Evolutionary conservation across 2,329 filamentous ascomycete genomes (phyloP).

Genomic region (Colletotrichum endophyticum): DNA sequence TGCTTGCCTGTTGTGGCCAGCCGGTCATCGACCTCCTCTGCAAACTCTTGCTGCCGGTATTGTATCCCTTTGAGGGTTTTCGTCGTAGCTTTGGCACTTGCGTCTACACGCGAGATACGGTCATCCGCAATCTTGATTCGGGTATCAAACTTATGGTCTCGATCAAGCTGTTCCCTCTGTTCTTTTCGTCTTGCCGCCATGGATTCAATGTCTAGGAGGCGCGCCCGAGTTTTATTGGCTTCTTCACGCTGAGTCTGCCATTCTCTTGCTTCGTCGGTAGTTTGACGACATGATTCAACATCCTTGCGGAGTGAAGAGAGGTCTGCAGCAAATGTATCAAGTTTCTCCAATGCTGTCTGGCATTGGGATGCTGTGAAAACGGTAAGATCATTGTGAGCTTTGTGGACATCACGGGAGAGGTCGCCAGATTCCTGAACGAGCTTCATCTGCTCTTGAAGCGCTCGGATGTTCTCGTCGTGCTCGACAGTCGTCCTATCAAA

Average conservation of each 20-base stretch:
- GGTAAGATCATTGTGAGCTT: constrained; percentile 1
- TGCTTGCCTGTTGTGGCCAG: background rate
- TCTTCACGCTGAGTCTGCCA: background rate
- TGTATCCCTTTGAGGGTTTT: background rate
- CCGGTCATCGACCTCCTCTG: background rate
- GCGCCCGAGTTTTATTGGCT: background rate
- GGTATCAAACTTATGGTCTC: background rate
- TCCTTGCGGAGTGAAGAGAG: background rate
- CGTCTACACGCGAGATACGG: background rate
- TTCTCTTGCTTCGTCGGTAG: background rate
- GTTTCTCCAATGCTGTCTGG: background rate
- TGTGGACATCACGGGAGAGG: constrained; percentile 1
- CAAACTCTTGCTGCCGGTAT: background rate
- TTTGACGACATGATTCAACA: background rate
- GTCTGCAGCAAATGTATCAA: background rate
- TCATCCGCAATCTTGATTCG: background rate
- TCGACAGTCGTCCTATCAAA: background rate
- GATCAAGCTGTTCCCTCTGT: background rate
- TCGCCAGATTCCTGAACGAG: background rate
- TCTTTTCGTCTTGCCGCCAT: background rate
- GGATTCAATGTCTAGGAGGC: background rate
- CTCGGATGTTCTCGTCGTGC: background rate
- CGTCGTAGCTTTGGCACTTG: background rate
- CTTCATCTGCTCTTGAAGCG: background rate
- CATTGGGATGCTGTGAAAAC: background rate